Percentiles rank a stretch among this genome's conserved stretches.
phyloP scores from a whole-genome alignment of 352 stramenopile genomes.

The Pythium folliculosum region DNA sequence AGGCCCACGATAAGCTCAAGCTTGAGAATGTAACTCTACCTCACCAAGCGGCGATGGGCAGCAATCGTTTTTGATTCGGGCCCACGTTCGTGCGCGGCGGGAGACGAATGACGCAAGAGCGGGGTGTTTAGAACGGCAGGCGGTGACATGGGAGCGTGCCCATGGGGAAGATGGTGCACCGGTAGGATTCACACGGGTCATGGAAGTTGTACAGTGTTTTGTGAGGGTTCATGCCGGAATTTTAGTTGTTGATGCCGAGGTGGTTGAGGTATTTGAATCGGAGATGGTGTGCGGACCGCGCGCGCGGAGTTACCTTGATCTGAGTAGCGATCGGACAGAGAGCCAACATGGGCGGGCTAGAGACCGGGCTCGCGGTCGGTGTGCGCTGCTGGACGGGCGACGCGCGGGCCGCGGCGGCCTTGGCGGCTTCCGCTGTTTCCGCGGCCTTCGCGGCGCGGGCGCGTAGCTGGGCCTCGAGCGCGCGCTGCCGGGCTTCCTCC shows the following conservation, averaged over 20 bases:
- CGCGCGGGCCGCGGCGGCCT: constrained; percentile 29
- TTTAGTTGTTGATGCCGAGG: constrained; percentile 77
- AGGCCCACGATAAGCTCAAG: too few species aligned
- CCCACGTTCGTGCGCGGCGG: not conserved
- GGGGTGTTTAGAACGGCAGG: not conserved
- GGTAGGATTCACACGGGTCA: not conserved
- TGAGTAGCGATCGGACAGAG: constrained; percentile 57
- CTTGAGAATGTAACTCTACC: too few species aligned
- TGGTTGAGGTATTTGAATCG: constrained; percentile 90
- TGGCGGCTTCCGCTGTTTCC: constrained; percentile 19
- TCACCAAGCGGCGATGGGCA: not conserved
- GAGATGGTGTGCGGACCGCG: constrained; percentile 71
- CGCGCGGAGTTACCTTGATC: constrained; percentile 72
- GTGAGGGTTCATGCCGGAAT: not conserved
- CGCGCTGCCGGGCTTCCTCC: constrained; percentile 64
- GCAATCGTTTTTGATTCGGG: not conserved
- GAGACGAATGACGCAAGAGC: not conserved
- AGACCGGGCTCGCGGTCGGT: constrained; percentile 14
- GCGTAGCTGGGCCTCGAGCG: constrained; percentile 37
- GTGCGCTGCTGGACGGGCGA: constrained; percentile 30
- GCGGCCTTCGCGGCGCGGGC: constrained; percentile 27
- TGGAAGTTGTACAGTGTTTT: not conserved
- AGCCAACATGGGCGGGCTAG: constrained; percentile 47
- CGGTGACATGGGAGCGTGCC: not conserved
- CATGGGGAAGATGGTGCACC: not conserved